Base-by-base conservation (phyloP, 129 eudicot species). In the Oenanthe sinensis region DNA sequence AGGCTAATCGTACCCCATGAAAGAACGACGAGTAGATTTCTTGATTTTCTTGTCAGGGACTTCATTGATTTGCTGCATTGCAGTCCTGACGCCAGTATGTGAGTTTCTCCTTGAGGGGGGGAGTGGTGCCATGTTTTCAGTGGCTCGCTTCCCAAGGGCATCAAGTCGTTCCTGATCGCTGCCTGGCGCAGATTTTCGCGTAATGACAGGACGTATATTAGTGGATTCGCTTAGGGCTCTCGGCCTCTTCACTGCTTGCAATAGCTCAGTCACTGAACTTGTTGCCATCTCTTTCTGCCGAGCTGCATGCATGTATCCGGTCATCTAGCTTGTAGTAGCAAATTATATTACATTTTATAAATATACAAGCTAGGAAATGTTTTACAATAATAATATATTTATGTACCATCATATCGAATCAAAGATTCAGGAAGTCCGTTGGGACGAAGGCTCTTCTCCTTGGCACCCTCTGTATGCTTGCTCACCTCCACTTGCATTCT, bases 401-500 rank as follows among this genome's bases (percentile, higher is more conserved):
- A 26, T 62, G 33, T 90, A 96, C 99, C 99, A 87, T 96, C 99
- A 47, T 96, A 96, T 83, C 97, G 94, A 77, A 92, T 96, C 80
- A 96, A 85, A 16, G 99, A 96, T 84, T 96, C 99, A 36, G 97
- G 97, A 75, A 96, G 88, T 26, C 99, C 97, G 73, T 96, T 92
- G 71, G 99, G 97, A n/a, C 99, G 91, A 70, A 87, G 81, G 80
- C 50, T 72, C 60, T 96, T 96, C 76, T 90, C 97, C 85, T 89
- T 96, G 73, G 81, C 44, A 13, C 99, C 99, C 82, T 96, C 97
- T 19, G 99, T 96, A 63, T 96, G 97, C 89, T 96, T 96, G 97
- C 97, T 92, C 40, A 96, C 99, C 83, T 96, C 99, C 82, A 96
- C 97, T 87, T 84, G 99, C 97, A 92, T 92, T 87, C 99, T 96